Evolutionary conservation across 345 rosid species (phyloP).

Genomic region (Citrus hindsii): DNA sequence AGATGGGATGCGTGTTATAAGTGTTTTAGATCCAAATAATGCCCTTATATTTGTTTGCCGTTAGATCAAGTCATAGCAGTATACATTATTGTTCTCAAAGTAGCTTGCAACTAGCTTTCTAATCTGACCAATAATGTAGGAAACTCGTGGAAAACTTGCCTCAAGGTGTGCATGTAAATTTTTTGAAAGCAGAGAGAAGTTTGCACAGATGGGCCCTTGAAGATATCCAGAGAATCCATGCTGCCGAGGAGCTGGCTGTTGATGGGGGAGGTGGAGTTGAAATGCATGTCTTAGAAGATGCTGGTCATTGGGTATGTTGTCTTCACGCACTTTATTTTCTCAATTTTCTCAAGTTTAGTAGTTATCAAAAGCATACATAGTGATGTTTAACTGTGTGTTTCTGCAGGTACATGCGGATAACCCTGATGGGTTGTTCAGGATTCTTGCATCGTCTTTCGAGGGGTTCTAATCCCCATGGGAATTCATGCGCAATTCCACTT

Average conservation of each 20-base stretch:
- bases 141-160: conserved; percentile 82
- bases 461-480: conserved; percentile 31
- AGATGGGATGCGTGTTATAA: not conserved
- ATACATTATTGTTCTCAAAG: not conserved
- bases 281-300: conserved; percentile 98
- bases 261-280: conserved; percentile 90
- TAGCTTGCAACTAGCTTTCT: not conserved
- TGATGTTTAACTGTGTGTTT: not conserved
- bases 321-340: conserved; percentile 9
- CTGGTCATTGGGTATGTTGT: conserved; percentile 85
- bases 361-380: not conserved
- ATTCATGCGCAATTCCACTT: not conserved
- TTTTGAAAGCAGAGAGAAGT: conserved; percentile 95
- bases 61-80: not conserved
- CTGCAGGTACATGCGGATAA: conserved; percentile 88
- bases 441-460: conserved; percentile 76
- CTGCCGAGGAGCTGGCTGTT: conserved; percentile 81
- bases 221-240: conserved; percentile 91
- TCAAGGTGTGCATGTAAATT: conserved; percentile 83
- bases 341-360: not conserved
- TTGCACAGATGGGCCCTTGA: conserved; percentile 93
- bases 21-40: not conserved
- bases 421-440: conserved; percentile 91
- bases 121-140: conserved; percentile 37
- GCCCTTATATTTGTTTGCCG: not conserved